Percentiles rank a stretch among this genome's conserved stretches.
Evolutionary conservation across 768 basidiomycete species (phyloP).

Genomic region (Leccinellum luteum): DNA sequence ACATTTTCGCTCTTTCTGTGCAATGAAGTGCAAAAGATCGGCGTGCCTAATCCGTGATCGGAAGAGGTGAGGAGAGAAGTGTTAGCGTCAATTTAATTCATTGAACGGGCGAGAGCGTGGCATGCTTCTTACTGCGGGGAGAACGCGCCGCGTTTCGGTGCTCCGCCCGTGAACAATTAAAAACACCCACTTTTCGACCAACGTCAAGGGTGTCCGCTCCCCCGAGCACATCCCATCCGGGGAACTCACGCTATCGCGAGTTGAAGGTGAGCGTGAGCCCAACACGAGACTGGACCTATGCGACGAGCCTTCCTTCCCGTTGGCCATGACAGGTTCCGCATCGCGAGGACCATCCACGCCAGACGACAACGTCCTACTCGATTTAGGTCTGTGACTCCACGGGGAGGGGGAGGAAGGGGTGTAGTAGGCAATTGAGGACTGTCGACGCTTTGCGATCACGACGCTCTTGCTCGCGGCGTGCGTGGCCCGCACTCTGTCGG

Average conservation of each 20-base stretch:
- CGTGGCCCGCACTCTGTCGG: not conserved
- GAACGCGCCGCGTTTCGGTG: not conserved
- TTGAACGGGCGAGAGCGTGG: not conserved
- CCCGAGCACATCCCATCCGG: conserved; percentile 3
- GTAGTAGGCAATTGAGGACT: conserved; percentile 30
- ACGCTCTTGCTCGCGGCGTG: not conserved
- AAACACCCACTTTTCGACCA: conserved; percentile 64
- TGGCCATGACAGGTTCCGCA: not conserved
- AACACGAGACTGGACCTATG: conserved; percentile 21
- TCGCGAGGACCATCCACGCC: conserved; percentile 1
- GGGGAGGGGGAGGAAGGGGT: conserved; percentile 28
- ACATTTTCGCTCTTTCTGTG: conserved; percentile 83
- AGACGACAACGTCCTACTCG: conserved; percentile 1
- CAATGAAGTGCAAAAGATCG: conserved; percentile 79
- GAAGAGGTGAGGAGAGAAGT: not conserved
- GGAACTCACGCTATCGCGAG: conserved; percentile 19
- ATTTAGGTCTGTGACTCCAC: conserved; percentile 12
- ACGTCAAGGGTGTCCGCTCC: conserved; percentile 49
- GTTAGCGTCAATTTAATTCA: not conserved
- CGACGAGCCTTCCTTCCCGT: conserved; percentile 14
- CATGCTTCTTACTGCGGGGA: not conserved
- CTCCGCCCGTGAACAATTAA: not conserved
- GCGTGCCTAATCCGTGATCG: conserved; percentile 52
- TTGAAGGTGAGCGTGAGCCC: conserved; percentile 12
- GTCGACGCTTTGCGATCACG: conserved; percentile 16